Percentiles rank a stretch among this genome's conserved stretches.
Evolutionary conservation across 2,329 filamentous ascomycete genomes (phyloP).

Genomic region (Fusarium marasasianum): DNA sequence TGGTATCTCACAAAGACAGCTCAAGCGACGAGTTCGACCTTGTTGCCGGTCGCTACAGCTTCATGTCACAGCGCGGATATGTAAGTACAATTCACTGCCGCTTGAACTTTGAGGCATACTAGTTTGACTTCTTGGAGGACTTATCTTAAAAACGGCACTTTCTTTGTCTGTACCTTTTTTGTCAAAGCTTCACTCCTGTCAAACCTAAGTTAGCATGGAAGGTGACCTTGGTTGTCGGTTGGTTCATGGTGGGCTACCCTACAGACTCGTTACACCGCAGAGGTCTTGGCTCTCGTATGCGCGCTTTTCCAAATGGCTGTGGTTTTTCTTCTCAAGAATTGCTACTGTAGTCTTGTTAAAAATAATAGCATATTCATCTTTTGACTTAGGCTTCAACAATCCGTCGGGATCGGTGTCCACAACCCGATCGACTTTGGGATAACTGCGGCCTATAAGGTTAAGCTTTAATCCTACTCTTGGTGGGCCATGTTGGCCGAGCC

Average conservation of each 20-base stretch:
- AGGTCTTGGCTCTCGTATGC: neutral
- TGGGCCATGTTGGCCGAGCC: neutral
- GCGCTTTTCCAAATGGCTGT: neutral
- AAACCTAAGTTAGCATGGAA: no score
- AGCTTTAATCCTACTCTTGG: no score
- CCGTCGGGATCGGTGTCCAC: neutral
- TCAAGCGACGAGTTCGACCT: no score
- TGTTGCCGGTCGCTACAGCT: no score
- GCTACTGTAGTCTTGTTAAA: neutral
- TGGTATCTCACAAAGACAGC: no score
- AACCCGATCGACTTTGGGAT: neutral
- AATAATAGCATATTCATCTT: fast-evolving
- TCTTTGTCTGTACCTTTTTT: neutral
- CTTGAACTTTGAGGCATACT: no score
- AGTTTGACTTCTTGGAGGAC: neutral
- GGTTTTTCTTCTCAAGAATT: no score
- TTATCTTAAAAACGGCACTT: fast-evolving
- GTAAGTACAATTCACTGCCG: no score
- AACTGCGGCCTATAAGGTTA: no score
- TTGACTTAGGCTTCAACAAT: fast-evolving
- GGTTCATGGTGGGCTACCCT: neutral
- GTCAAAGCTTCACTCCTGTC: neutral
- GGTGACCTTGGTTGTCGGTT: no score
- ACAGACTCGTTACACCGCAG: fast-evolving
- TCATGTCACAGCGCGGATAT: no score